phyloP scores from a whole-genome alignment of 352 stramenopile species.

The Pythium myriotylum region DNA sequence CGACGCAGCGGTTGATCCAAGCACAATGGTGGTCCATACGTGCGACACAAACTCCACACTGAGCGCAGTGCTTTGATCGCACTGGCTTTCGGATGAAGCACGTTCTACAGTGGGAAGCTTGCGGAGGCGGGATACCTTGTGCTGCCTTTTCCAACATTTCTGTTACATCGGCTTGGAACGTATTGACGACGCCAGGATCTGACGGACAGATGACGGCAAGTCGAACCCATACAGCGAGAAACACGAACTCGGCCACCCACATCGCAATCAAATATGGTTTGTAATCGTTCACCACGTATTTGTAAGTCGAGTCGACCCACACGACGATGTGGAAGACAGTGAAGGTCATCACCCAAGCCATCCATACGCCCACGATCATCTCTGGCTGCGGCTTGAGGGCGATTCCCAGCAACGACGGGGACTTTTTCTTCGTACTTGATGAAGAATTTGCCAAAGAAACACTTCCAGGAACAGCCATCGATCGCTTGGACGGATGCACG shows the following conservation, averaged over 20 bases:
- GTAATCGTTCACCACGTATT: slow-evolving; percentile 35
- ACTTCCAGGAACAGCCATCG: slow-evolving; percentile 11
- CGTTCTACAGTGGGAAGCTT: slow-evolving; percentile 64
- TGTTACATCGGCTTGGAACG: slow-evolving; percentile 55
- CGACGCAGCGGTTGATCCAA: slow-evolving; percentile 87
- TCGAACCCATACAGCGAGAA: slow-evolving; percentile 52
- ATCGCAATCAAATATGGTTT: slow-evolving; percentile 44
- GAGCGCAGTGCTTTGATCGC: slow-evolving; percentile 80
- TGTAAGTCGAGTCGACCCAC: slow-evolving; percentile 52
- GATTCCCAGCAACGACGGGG: slow-evolving; percentile 20
- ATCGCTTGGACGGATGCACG: slow-evolving; percentile 16
- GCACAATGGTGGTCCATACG: slow-evolving; percentile 87
- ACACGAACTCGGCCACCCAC: slow-evolving; percentile 43
- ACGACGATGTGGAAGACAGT: slow-evolving; percentile 69
- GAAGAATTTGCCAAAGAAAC: slow-evolving; percentile 16
- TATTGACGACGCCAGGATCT: slow-evolving; percentile 57
- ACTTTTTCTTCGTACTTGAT: slow-evolving; percentile 4
- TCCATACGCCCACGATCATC: slow-evolving; percentile 79
- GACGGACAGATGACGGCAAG: slow-evolving; percentile 60
- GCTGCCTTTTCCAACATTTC: slow-evolving; percentile 53
- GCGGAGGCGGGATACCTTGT: slow-evolving; percentile 39
- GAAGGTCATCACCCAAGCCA: slow-evolving; percentile 73
- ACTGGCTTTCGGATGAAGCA: slow-evolving; percentile 73
- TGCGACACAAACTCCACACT: slow-evolving; percentile 80
- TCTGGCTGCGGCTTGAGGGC: slow-evolving; percentile 58